phyloP scores from a whole-genome alignment of 345 rosid genomes.

The Draba incana region DNA sequence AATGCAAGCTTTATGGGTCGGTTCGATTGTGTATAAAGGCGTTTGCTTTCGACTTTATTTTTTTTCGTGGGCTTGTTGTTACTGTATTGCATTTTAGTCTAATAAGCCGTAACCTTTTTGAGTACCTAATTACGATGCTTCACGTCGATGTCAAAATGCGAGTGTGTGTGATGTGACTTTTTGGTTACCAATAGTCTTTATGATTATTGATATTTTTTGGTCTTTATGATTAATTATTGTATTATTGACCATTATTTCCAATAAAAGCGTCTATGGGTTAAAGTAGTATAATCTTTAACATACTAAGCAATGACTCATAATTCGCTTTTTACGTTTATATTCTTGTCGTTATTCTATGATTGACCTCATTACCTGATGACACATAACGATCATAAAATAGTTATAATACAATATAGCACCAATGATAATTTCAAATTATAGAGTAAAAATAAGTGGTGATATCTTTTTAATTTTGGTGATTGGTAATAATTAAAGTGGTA shows the following conservation, averaged over 20 bases:
- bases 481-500: no score
- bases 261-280: slow-evolving; percentile 25
- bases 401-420: background rate
- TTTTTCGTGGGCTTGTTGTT: background rate
- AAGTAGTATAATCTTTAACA: background rate
- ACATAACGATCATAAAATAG: background rate
- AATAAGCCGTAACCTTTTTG: slow-evolving; percentile 33
- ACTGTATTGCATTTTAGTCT: slow-evolving; percentile 28
- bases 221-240: slow-evolving; percentile 17
- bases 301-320: slow-evolving; percentile 27
- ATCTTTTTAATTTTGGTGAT: no score
- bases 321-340: slow-evolving; percentile 20
- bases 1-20: slow-evolving; percentile 31
- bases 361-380: no score
- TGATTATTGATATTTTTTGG: background rate
- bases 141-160: slow-evolving; percentile 29
- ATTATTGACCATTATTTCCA: slow-evolving; percentile 18
- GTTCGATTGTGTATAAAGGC: slow-evolving; percentile 32
- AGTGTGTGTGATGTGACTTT: slow-evolving; percentile 15
- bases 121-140: slow-evolving; percentile 13
- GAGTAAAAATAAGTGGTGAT: no score
- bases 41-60: background rate
- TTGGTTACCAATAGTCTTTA: background rate
- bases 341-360: background rate
- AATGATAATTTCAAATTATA: no score